phyloP scores from a whole-genome alignment of 176 grass and related monocot genomes.

The Carex myosuroides region DNA sequence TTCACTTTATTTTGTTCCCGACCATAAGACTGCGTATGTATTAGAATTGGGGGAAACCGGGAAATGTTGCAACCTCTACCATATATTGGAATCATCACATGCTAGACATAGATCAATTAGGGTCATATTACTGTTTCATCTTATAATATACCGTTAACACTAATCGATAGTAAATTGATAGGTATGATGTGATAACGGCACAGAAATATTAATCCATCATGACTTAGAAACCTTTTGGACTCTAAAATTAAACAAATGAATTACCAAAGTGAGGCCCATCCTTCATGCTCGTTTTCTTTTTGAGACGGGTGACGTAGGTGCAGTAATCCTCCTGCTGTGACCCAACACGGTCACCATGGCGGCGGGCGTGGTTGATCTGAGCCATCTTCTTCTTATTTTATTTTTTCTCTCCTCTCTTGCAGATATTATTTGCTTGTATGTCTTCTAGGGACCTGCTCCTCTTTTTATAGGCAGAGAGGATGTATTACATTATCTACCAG shows the following conservation, averaged over 20 bases:
- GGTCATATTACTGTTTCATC: background rate
- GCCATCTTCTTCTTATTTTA: background rate
- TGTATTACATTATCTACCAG: background rate
- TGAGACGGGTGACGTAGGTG: conserved; percentile 16
- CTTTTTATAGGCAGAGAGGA: conserved; percentile 15
- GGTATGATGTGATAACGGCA: too few species aligned
- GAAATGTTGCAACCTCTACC: background rate
- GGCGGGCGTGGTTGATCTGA: background rate
- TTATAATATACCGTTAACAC: background rate
- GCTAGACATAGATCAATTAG: background rate
- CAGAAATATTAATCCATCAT: too few species aligned
- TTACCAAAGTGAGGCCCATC: conserved; percentile 33
- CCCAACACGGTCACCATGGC: background rate
- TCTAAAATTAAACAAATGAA: background rate
- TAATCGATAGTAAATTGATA: background rate
- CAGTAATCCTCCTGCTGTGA: conserved; percentile 19
- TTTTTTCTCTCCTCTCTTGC: too few species aligned
- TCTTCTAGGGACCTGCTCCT: background rate
- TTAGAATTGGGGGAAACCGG: background rate
- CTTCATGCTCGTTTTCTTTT: conserved; percentile 35
- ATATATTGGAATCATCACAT: background rate
- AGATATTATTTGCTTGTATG: background rate
- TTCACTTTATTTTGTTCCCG: background rate
- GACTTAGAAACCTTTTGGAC: background rate
- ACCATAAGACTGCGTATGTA: background rate